Conservation (phyloP, 2,329 filamentous ascomycete genomes). For the Alternaria angustiovoidea region DNA sequence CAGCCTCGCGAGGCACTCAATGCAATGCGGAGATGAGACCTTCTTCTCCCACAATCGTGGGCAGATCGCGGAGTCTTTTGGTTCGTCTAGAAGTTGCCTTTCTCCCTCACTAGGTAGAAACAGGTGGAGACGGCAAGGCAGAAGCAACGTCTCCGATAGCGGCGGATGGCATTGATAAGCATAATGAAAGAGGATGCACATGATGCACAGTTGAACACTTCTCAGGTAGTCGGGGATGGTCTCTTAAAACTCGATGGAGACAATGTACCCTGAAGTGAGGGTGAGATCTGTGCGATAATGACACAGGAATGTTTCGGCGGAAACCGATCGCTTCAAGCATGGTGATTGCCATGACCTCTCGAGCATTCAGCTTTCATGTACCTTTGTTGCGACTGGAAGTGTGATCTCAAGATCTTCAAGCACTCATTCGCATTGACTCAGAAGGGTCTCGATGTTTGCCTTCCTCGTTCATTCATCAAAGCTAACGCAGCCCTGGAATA, state of each 20-base stretch:
- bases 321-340: not conserved
- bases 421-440: not conserved
- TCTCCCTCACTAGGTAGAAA: not conserved
- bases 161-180: constrained; percentile 24
- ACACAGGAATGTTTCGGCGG: not conserved
- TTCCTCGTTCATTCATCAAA: not conserved
- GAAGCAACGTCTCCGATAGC: constrained; percentile 26
- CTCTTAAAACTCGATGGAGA: not conserved
- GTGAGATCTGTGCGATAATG: not conserved
- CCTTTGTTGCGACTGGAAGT: not conserved
- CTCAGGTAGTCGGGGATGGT: not conserved
- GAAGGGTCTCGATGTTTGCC: not conserved
- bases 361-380: not conserved
- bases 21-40: constrained; percentile 27
- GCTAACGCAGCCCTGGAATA: not conserved
- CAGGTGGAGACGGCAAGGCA: constrained; percentile 21
- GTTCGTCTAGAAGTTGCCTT: constrained; percentile 9
- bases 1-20: constrained; percentile 18
- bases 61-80: constrained; percentile 15
- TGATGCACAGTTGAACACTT: not conserved
- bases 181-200: constrained; percentile 31
- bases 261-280: not conserved
- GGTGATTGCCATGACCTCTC: not conserved
- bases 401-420: constrained; percentile 1
- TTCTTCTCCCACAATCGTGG: constrained; percentile 29